These are phyloP conservation scores for Aspergillus campestris DNA, from an alignment of 495 filamentous ascomycete species.

Conservation along the genomic window DNA sequence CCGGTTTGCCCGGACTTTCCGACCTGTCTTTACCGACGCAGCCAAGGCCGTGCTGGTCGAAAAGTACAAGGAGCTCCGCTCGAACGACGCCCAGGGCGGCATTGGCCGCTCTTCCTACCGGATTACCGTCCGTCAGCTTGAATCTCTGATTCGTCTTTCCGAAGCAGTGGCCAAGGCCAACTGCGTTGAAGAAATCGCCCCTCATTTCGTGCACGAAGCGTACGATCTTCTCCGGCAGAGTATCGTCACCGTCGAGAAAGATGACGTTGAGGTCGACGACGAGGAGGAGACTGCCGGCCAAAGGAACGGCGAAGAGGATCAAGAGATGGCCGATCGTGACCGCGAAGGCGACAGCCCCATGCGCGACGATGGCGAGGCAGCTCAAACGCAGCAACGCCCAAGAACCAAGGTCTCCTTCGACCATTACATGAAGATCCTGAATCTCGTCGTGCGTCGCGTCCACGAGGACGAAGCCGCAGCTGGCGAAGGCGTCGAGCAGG, in stretches of 20 bases:
- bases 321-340: constrained; percentile 41
- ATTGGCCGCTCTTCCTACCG: constrained; percentile 89
- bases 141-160: constrained; percentile 86
- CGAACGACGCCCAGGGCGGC: constrained; percentile 91
- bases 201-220: constrained; percentile 81
- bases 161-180: constrained; percentile 97
- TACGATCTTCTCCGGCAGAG: constrained; percentile 82
- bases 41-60: constrained; percentile 78
- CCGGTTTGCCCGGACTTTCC: constrained; percentile 90
- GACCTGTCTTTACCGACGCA: constrained; percentile 82
- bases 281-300: constrained; percentile 41
- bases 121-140: constrained; percentile 93
- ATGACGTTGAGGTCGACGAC: constrained; percentile 94
- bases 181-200: constrained; percentile 84
- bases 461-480: constrained; percentile 62
- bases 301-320: constrained; percentile 20
- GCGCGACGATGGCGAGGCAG: constrained; percentile 42
- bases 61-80: constrained; percentile 92
- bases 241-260: constrained; percentile 96
- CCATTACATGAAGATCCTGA: constrained; percentile 86
- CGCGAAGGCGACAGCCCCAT: constrained; percentile 65
- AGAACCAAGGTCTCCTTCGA: constrained; percentile 93
- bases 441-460: constrained; percentile 70
- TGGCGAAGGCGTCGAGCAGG: constrained; percentile 85
- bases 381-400: constrained; percentile 33